Base-by-base conservation (phyloP, 805 yeast genomes). In the Lipomyces anomalus region DNA sequence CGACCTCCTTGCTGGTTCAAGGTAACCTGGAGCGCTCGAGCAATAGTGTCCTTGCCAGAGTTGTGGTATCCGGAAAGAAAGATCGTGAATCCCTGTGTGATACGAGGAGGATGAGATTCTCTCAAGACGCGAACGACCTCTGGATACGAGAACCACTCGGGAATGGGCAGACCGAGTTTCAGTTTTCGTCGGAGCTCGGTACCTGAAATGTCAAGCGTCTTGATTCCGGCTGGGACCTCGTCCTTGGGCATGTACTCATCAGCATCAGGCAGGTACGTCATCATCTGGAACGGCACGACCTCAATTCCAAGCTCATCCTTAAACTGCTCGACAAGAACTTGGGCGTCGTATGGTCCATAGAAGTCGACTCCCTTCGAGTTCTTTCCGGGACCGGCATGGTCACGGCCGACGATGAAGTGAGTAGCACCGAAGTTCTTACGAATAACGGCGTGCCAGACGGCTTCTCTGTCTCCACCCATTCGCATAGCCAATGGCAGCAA, bases 401-500 rank as follows among this genome's bases (percentile, higher is more conserved):
- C 97, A 73, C 97, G 83, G 50, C 97, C 97, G 40, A 89, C 96
- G 61, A 89, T 89, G 72, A 90, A 90, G 66, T 90, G 97, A 43
- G 95, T 84, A 45, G 95, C 95, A 63, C 97, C 97, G 64, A 82
- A 88, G 71, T 89, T 89, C 73, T 87, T 86, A 69, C 97, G 84
- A 65, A 89, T 89, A 61, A 90, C 82, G 16, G 97, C 95, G 65
- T 89, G 97, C 97, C 97, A 90, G 37, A 89, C 84, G 20, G 97
- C 97, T 70, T 89, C 97, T 66, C 95, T 80, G 67, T 90, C 97
- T 67, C 97, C 97, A 46, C 92, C 97, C 97, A 89, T 89, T 75
- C 97, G 82, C 97, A 89, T 89, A 33, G 97, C 97, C 61, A 89
- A 73, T 9, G 97, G 97, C 58, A 89, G 74, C 54, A 89, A 71